These are phyloP conservation scores for Mariannaea sp. DNA, from an alignment of 2,329 filamentous ascomycete genomes.

Conservation along the genomic window DNA sequence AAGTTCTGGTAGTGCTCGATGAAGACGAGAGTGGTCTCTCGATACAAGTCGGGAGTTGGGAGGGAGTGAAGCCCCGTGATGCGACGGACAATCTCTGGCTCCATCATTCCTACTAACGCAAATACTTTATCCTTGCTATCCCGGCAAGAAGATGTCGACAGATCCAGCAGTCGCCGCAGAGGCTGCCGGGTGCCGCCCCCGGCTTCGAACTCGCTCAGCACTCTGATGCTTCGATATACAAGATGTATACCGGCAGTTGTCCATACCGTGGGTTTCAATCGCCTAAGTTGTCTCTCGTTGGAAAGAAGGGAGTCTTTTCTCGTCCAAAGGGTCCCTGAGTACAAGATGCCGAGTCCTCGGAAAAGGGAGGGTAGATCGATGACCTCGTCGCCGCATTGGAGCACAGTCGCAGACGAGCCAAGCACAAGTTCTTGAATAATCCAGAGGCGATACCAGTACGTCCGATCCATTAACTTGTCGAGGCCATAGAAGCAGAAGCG, in stretches of 20 bases:
- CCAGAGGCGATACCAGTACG: constrained; percentile 20
- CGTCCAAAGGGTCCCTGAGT: constrained; percentile 19
- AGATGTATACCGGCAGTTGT: constrained; percentile 17
- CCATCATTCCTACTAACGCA: constrained; percentile 22
- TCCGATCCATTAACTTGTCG: constrained; percentile 14
- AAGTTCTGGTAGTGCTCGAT: constrained; percentile 17
- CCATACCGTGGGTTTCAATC: constrained; percentile 3
- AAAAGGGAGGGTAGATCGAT: constrained; percentile 16
- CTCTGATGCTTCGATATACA: constrained; percentile 16
- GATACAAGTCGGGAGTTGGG: constrained; percentile 12
- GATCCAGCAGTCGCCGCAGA: constrained; percentile 15
- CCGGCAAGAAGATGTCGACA: constrained; percentile 16
- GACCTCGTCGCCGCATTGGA: constrained; percentile 12
- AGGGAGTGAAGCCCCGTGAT: constrained; percentile 17
- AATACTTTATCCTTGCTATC: constrained; percentile 23
- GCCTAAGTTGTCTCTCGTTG: constrained; percentile 5
- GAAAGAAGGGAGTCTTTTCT: constrained; percentile 15
- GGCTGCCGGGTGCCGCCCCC: constrained; percentile 10
- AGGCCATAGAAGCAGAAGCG: constrained; percentile 16
- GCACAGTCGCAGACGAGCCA: constrained; percentile 15
- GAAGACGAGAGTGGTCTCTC: constrained; percentile 12
- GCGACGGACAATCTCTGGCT: constrained; percentile 10
- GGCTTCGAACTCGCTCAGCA: constrained; percentile 14
- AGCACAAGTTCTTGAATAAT: constrained; percentile 23
- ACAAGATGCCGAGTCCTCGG: constrained; percentile 13